phyloP scores from a whole-genome alignment of 1,284 basidiomycete species.

The Anthracocystis walkeri region DNA sequence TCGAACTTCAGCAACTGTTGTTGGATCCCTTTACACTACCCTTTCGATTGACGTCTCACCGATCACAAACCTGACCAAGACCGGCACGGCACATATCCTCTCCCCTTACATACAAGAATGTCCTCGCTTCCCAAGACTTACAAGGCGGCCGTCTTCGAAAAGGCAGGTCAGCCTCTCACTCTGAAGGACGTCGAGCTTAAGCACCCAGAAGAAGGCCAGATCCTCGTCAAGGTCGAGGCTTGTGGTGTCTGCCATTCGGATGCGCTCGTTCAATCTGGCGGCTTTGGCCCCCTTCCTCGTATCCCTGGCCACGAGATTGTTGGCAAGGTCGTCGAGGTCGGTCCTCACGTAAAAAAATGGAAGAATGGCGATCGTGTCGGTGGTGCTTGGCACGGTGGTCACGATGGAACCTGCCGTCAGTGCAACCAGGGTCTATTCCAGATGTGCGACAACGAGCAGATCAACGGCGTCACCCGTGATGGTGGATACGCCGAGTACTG shows the following conservation, averaged over 20 bases:
- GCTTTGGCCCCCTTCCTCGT: conserved; percentile 49
- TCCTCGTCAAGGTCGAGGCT: conserved; percentile 89
- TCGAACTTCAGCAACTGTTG: too few relatives aligned
- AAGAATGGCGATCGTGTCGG: conserved; percentile 64
- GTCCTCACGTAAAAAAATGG: conserved; percentile 50
- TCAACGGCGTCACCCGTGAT: conserved; percentile 60
- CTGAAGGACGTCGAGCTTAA: conserved; percentile 93
- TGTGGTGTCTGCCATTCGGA: conserved; percentile 94
- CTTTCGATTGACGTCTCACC: background rate
- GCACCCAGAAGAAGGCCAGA: conserved; percentile 88
- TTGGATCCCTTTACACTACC: too few relatives aligned
- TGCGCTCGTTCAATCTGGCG: conserved; percentile 25
- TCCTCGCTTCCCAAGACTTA: conserved; percentile 55
- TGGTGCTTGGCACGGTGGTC: conserved; percentile 67
- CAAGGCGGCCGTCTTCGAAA: conserved; percentile 91
- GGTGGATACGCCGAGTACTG: conserved; percentile 55
- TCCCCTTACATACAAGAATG: conserved; percentile 11
- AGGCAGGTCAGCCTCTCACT: conserved; percentile 85
- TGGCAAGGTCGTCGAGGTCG: conserved; percentile 61
- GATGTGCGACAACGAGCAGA: conserved; percentile 57
- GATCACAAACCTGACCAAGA: background rate
- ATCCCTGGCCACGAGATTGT: conserved; percentile 64
- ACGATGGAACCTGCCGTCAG: conserved; percentile 57
- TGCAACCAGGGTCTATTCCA: conserved; percentile 64
- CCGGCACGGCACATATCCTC: too few relatives aligned